Evolutionary conservation across 2,329 filamentous ascomycete genomes (phyloP).

Genomic region (Phaeosphaeriaceae sp.): DNA sequence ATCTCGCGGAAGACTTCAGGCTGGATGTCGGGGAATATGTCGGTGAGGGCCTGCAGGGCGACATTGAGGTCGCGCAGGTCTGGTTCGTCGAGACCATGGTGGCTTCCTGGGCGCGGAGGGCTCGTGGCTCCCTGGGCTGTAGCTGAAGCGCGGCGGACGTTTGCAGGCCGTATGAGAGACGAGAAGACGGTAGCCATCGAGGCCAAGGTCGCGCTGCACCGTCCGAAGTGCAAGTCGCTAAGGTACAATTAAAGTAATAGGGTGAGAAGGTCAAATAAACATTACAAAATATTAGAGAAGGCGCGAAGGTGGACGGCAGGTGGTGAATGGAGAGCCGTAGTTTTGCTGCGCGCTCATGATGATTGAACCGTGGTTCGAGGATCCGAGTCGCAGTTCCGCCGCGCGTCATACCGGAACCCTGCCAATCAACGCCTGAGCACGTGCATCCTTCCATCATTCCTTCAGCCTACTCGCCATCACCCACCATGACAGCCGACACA

Average conservation of each 20-base stretch:
- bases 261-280: slow-evolving; percentile 15
- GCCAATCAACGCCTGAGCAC: slow-evolving; percentile 8
- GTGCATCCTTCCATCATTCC: background rate
- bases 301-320: slow-evolving; percentile 3
- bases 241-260: background rate
- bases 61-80: slow-evolving; percentile 74
- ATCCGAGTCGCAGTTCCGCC: slow-evolving; percentile 1
- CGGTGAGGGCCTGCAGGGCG: slow-evolving; percentile 71
- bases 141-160: slow-evolving; percentile 22
- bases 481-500: background rate
- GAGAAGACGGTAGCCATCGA: slow-evolving; percentile 46
- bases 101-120: slow-evolving; percentile 6
- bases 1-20: slow-evolving; percentile 84
- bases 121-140: slow-evolving; percentile 12
- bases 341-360: background rate
- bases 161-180: slow-evolving; percentile 41
- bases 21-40: slow-evolving; percentile 81
- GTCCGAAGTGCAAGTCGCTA: background rate
- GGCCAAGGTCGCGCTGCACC: slow-evolving; percentile 14
- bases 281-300: slow-evolving; percentile 16
- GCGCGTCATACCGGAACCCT: slow-evolving; percentile 19
- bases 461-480: no score
- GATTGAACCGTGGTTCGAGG: background rate
- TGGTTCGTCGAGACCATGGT: slow-evolving; percentile 56
- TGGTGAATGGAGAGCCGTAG: background rate